Conservation (phyloP, 2,329 filamentous ascomycete genomes). For the Ophiocordyceps camponoti-floridani region DNA sequence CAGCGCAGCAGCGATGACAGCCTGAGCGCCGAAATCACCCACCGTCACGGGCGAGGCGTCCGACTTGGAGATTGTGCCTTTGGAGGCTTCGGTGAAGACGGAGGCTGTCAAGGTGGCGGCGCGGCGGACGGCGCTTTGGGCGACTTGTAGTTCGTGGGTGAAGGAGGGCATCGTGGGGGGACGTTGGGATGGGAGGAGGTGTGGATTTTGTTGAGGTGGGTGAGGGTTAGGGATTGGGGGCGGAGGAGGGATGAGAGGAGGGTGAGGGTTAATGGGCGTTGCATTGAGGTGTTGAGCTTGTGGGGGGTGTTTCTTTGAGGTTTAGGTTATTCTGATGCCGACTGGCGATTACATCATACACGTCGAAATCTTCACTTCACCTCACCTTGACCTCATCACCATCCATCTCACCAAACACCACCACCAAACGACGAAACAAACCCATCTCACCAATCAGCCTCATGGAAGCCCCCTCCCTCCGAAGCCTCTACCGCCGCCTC, state of each 20-base stretch:
- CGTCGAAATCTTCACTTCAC: not conserved
- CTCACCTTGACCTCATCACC: not conserved
- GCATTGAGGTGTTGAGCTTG: no score
- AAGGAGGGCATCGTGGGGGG: constrained; percentile 24
- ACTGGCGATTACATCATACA: no score
- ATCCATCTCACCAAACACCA: no score
- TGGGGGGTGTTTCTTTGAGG: no score
- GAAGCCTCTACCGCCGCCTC: constrained; percentile 72
- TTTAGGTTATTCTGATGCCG: no score
- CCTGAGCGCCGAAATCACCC: constrained; percentile 94
- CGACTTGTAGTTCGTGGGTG: constrained; percentile 62
- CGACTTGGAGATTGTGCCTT: constrained; percentile 78
- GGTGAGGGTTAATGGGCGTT: no score
- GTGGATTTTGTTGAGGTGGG: not conserved
- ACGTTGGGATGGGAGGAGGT: not conserved
- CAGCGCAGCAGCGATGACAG: constrained; percentile 83
- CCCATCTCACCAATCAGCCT: no score
- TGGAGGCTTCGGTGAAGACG: constrained; percentile 62
- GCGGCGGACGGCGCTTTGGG: constrained; percentile 76
- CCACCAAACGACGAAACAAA: no score
- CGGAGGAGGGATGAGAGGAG: no score
- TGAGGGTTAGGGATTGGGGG: not conserved
- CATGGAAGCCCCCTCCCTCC: constrained; percentile 29
- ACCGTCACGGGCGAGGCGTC: constrained; percentile 96
- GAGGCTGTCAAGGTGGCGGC: constrained; percentile 37